phyloP scores from a whole-genome alignment of 2,329 filamentous ascomycete species.

The Sporothrix inflata region DNA sequence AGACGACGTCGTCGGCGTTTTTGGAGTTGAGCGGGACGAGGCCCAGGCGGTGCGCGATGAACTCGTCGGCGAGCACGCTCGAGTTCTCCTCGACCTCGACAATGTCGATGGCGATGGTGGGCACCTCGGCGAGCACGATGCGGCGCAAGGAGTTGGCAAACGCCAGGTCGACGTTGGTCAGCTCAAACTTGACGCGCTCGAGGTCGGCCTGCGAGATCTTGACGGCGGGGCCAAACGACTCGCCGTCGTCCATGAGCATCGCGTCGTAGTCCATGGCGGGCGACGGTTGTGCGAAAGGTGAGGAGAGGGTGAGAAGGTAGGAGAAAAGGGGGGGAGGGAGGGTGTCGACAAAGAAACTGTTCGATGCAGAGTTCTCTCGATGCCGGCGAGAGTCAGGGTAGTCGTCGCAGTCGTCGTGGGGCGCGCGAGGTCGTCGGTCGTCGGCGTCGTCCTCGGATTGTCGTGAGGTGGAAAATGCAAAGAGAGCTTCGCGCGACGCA shows the following conservation, averaged over 20 bases:
- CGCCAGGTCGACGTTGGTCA: slow-evolving; percentile 84
- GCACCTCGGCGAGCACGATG: slow-evolving; percentile 89
- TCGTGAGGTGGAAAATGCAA: background rate
- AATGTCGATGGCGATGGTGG: slow-evolving; percentile 90
- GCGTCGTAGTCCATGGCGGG: slow-evolving; percentile 60
- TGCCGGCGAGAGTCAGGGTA: background rate
- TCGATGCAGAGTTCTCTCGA: background rate
- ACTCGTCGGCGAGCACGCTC: slow-evolving; percentile 95
- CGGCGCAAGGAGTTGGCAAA: slow-evolving; percentile 93
- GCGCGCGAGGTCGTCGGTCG: background rate
- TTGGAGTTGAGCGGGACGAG: slow-evolving; percentile 86
- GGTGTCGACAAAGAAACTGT: background rate
- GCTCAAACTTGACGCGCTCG: slow-evolving; percentile 86
- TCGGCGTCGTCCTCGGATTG: background rate
- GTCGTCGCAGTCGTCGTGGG: background rate
- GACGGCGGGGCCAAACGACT: slow-evolving; percentile 59
- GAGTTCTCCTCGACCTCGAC: slow-evolving; percentile 93
- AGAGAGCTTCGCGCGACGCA: slow-evolving; percentile 10
- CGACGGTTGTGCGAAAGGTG: background rate
- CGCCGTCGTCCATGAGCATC: slow-evolving; percentile 60
- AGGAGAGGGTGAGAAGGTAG: background rate
- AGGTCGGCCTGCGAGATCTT: slow-evolving; percentile 73
- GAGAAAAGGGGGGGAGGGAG: background rate
- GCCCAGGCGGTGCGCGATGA: slow-evolving; percentile 88
- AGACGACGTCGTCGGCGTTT: slow-evolving; percentile 79